Conservation (phyloP, 2,329 filamentous ascomycete genomes). For the Cordyceps pruinosa region DNA sequence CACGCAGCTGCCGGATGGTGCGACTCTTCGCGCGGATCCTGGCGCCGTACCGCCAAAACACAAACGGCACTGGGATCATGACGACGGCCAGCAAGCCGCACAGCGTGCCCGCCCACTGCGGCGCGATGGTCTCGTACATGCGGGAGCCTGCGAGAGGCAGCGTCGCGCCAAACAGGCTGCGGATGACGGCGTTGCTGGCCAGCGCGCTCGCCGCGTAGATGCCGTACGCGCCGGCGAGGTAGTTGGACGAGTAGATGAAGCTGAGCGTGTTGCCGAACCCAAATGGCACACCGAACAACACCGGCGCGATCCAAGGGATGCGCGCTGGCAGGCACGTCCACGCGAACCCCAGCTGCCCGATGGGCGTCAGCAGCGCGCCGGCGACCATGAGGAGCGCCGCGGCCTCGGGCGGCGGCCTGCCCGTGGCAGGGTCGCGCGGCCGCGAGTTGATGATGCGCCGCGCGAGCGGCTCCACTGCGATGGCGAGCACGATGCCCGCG, state of each 20-base stretch:
- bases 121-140: constrained; percentile 63
- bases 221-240: constrained; percentile 69
- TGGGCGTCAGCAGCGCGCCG: constrained; percentile 63
- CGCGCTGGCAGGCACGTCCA: constrained; percentile 75
- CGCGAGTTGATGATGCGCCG: constrained; percentile 73
- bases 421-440: constrained; percentile 66
- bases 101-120: constrained; percentile 74
- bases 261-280: constrained; percentile 68
- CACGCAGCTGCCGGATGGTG: constrained; percentile 37
- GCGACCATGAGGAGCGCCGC: constrained; percentile 76
- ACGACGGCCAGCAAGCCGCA: constrained; percentile 65
- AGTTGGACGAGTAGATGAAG: constrained; percentile 79
- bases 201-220: constrained; percentile 77
- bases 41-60: constrained; percentile 62
- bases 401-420: constrained; percentile 67
- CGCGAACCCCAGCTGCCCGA: constrained; percentile 78
- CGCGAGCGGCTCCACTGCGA: constrained; percentile 62
- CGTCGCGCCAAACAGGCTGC: constrained; percentile 11
- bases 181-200: constrained; percentile 60
- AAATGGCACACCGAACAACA: constrained; percentile 73
- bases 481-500: constrained; percentile 54
- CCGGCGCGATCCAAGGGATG: constrained; percentile 77
- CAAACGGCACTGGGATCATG: constrained; percentile 71
- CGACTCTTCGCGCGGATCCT: constrained; percentile 46
- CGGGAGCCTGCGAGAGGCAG: constrained; percentile 38